Evolutionary conservation across 1,284 basidiomycete species (phyloP), one percentile per base, ranked within the genome.

Genomic region (Gymnopus androsaceus): DNA sequence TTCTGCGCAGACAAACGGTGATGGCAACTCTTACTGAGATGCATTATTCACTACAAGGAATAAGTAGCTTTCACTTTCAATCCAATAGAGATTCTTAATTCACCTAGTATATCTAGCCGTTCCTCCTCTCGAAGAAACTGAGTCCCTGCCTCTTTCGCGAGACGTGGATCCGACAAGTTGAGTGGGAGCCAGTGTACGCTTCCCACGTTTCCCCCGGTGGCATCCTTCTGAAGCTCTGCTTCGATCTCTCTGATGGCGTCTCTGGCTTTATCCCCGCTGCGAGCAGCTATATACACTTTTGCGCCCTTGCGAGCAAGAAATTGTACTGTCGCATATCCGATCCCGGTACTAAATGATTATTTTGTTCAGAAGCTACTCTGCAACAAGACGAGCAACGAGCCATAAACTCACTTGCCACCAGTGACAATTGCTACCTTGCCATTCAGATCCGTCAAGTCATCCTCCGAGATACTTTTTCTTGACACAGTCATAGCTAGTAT

Each of bases 211-310:
- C 2, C 36, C 15, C 7, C 48, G 37, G 68, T 66, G 0, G 69
- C 70, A 1, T 67, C 62, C 3, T 59, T 69, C 1, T 73, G 61
- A 0, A 72, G 74, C n/a, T 75, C 75, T 4, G 59, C 54, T 41
- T 72, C 65, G 33, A 81, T 61, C 37, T 68, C 59, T 2, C 63
- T 64, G 5, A 81, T 74, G 1, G 79, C 76, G 27, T 59, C 69
- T 40, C 59, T 67, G 3, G 74, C 77, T 52, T 66, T 72, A 1
- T 52, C 56, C 61, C 75, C 74, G 54, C 64, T 73, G 15, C 75
- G 69, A 17, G 75, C 67, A 0, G 72, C 75, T 56, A 80, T 69
- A 51, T 79, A 81, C 4, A 81, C 77, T 57, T 74, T 80, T 7
- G 77, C 78, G 17, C 74, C 72, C 40, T 60, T 61, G 5, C 69